These are phyloP conservation scores for Powellomyces hirtus DNA, from an alignment of 192 early-diverging fungal genomes.

Conservation along the genomic window DNA sequence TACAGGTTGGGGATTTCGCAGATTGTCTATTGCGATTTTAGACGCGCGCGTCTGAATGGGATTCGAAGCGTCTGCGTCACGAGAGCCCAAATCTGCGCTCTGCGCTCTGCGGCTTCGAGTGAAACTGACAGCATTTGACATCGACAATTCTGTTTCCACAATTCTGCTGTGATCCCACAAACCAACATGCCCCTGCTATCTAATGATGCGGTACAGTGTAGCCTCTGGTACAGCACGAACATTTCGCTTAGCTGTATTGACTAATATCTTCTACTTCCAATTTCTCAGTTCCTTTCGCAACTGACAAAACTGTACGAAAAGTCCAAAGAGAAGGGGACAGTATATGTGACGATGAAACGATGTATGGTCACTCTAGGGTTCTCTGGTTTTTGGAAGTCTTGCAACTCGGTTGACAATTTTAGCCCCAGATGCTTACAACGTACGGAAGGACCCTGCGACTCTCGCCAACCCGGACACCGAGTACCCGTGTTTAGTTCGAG, in stretches of 20 bases:
- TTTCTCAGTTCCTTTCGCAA: slow-evolving; percentile 38
- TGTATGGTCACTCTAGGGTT: slow-evolving; percentile 17
- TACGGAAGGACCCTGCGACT: slow-evolving; percentile 15
- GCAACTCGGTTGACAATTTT: neutral
- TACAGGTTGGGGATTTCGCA: too few relatives aligned
- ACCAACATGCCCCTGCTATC: neutral
- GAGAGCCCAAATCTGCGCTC: too few relatives aligned
- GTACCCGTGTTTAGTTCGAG: slow-evolving; percentile 41
- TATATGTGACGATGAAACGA: slow-evolving; percentile 52
- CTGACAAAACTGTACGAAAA: slow-evolving; percentile 36
- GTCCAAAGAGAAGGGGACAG: slow-evolving; percentile 32
- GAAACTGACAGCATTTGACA: too few relatives aligned
- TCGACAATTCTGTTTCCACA: too few relatives aligned
- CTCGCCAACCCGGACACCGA: slow-evolving; percentile 28
- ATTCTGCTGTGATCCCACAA: too few relatives aligned
- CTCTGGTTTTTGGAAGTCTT: neutral
- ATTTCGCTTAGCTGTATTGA: neutral
- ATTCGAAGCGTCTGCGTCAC: too few relatives aligned
- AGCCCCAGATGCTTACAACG: slow-evolving; percentile 20
- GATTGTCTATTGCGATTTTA: too few relatives aligned
- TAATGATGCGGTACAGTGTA: neutral
- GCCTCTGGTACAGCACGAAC: neutral
- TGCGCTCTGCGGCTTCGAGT: too few relatives aligned
- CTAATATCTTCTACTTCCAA: neutral
- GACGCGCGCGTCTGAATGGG: too few relatives aligned